A percentile compares a stretch with the other conserved stretches of the same genome.
Conservation (phyloP, 2,329 filamentous ascomycete species). For the Penicillium polonicum region DNA sequence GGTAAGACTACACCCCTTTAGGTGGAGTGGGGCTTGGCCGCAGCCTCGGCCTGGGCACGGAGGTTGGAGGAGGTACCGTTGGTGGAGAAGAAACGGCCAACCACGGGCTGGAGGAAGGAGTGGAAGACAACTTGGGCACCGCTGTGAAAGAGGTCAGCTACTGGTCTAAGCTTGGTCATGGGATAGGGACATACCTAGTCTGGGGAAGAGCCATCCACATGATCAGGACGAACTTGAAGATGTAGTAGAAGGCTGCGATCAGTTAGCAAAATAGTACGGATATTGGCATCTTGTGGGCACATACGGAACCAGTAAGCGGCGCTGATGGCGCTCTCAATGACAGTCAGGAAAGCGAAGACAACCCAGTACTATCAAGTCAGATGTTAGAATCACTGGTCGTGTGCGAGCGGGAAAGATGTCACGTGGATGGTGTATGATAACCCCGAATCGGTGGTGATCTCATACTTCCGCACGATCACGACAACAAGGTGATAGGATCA, state of each 20-base stretch:
- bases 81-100: slow-evolving; percentile 83
- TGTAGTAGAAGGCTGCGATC: slow-evolving; percentile 82
- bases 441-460: slow-evolving; percentile 8
- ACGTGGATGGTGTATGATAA: slow-evolving; percentile 26
- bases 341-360: slow-evolving; percentile 63
- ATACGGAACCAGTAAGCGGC: slow-evolving; percentile 68
- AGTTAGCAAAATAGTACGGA: slow-evolving; percentile 22
- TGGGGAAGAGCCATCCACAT: slow-evolving; percentile 96
- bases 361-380: slow-evolving; percentile 60
- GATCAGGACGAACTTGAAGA: slow-evolving; percentile 97
- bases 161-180: neutral
- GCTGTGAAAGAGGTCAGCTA: slow-evolving; percentile 49
- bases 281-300: slow-evolving; percentile 21
- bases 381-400: slow-evolving; percentile 13
- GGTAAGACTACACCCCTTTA: slow-evolving; percentile 39
- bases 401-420: slow-evolving; percentile 16
- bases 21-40: slow-evolving; percentile 61
- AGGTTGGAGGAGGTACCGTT: slow-evolving; percentile 81
- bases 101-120: slow-evolving; percentile 87
- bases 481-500: slow-evolving; percentile 13
- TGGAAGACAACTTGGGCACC: slow-evolving; percentile 96
- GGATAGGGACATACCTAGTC: slow-evolving; percentile 69
- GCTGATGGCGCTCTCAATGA: slow-evolving; percentile 64
- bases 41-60: slow-evolving; percentile 79
- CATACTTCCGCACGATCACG: slow-evolving; percentile 12